Evolutionary conservation across 2,329 filamentous ascomycete species (phyloP).

Genomic region (Fusarium foetens): DNA sequence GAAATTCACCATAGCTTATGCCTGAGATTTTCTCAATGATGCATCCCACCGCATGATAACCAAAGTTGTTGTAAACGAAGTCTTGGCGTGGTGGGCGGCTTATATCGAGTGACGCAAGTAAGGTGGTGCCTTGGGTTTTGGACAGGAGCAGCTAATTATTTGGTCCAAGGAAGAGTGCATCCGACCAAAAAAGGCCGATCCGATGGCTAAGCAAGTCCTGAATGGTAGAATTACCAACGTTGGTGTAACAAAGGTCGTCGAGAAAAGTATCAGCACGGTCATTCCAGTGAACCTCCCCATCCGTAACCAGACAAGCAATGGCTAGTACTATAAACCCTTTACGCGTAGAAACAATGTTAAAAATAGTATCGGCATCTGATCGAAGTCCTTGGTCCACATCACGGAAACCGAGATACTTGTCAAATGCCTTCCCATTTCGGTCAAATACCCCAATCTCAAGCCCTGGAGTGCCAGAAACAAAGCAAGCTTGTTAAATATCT

Average conservation of each 20-base stretch:
- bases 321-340: not conserved
- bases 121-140: fast-evolving
- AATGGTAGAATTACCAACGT: not conserved
- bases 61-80: not conserved
- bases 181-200: fast-evolving
- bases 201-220: fast-evolving
- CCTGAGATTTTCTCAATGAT: not conserved
- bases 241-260: not conserved
- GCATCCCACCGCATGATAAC: not conserved
- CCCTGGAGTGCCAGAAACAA: fast-evolving
- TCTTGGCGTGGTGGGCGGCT: not conserved
- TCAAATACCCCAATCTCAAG: fast-evolving
- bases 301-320: not conserved
- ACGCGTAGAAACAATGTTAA: not conserved
- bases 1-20: not conserved
- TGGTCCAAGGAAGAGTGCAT: not conserved
- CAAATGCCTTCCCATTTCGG: too few species aligned
- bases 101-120: not conserved
- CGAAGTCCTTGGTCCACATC: fast-evolving
- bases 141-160: fast-evolving
- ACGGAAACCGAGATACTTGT: not conserved
- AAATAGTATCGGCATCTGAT: not conserved
- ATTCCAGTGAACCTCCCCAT: not conserved
- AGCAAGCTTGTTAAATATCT: not conserved
- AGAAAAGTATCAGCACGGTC: not conserved